phyloP scores from a whole-genome alignment of 1,284 basidiomycete species.

The Singerocomus inundabilis region DNA sequence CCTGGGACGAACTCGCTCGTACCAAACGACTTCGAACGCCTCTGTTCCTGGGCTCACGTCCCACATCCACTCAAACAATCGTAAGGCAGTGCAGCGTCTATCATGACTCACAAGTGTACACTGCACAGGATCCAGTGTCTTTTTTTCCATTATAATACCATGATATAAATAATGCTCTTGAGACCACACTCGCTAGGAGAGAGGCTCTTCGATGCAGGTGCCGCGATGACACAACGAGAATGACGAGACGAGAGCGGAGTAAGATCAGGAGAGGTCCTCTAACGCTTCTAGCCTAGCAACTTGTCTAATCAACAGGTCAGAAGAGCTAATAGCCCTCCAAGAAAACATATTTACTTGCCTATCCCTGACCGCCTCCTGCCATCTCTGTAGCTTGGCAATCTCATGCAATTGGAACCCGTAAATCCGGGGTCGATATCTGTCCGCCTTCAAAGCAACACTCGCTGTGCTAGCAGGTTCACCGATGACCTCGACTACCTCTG shows the following conservation, averaged over 20 bases:
- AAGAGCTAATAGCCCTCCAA: neutral
- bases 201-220: neutral
- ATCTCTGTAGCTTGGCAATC: constrained; percentile 87
- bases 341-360: constrained; percentile 49
- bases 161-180: neutral
- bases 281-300: constrained; percentile 31
- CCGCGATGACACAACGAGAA: constrained; percentile 8
- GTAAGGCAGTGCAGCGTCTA: too few relatives aligned
- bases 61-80: too few relatives aligned
- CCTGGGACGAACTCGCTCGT: too few relatives aligned
- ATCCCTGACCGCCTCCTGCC: constrained; percentile 89
- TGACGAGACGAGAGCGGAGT: neutral
- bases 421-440: constrained; percentile 85
- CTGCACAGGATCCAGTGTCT: constrained; percentile 1
- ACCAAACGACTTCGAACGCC: too few relatives aligned
- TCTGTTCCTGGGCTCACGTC: too few relatives aligned
- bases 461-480: constrained; percentile 71
- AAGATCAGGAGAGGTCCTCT: constrained; percentile 32
- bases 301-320: constrained; percentile 25
- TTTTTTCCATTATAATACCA: constrained; percentile 3
- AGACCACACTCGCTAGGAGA: neutral
- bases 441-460: constrained; percentile 81
- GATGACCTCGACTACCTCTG: constrained; percentile 50
- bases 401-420: constrained; percentile 96
- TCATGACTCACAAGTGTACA: too few relatives aligned